A percentile compares a stretch with the other conserved stretches of the same genome.
These are phyloP conservation scores for Penicillium pulvis DNA, from an alignment of 495 filamentous ascomycete genomes.

Conservation along the genomic window DNA sequence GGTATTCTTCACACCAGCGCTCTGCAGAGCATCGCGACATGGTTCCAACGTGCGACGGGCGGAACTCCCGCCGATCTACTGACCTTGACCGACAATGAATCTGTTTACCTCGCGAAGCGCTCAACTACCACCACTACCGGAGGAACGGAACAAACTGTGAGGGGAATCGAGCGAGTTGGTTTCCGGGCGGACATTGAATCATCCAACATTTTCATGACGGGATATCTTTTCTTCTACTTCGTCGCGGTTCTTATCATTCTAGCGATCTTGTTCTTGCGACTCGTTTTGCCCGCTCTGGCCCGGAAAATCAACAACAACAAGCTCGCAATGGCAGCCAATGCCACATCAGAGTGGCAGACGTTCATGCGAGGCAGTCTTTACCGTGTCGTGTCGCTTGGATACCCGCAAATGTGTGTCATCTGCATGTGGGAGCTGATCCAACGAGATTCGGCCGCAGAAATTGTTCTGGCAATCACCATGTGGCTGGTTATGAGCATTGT, in stretches of 20 bases:
- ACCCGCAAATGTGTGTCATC: conserved; percentile 86
- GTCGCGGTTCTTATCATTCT: conserved; percentile 74
- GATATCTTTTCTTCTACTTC: conserved; percentile 84
- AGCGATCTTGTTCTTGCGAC: conserved; percentile 75
- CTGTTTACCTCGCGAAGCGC: conserved; percentile 83
- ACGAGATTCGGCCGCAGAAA: conserved; percentile 80
- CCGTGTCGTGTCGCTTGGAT: conserved; percentile 84
- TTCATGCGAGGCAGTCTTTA: conserved; percentile 90
- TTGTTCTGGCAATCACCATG: conserved; percentile 87
- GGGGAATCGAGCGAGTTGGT: conserved; percentile 85
- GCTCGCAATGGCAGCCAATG: conserved; percentile 64
- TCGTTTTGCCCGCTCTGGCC: conserved; percentile 66
- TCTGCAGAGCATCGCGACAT: conserved; percentile 83
- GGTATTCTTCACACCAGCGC: conserved; percentile 86
- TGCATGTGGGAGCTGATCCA: conserved; percentile 92
- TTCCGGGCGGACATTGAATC: conserved; percentile 80
- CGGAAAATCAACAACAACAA: conserved; percentile 78
- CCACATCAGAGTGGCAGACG: conserved; percentile 83
- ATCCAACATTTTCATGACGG: conserved; percentile 93
- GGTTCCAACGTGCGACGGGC: conserved; percentile 94
- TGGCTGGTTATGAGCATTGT: conserved; percentile 78
- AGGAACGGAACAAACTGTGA: conserved; percentile 65
- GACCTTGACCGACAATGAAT: conserved; percentile 68
- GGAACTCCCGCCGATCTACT: conserved; percentile 80
- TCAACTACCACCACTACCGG: conserved; percentile 45